These are phyloP conservation scores for Gliomastix tumulicola DNA, from an alignment of 2,329 filamentous ascomycete species.

Conservation along the genomic window DNA sequence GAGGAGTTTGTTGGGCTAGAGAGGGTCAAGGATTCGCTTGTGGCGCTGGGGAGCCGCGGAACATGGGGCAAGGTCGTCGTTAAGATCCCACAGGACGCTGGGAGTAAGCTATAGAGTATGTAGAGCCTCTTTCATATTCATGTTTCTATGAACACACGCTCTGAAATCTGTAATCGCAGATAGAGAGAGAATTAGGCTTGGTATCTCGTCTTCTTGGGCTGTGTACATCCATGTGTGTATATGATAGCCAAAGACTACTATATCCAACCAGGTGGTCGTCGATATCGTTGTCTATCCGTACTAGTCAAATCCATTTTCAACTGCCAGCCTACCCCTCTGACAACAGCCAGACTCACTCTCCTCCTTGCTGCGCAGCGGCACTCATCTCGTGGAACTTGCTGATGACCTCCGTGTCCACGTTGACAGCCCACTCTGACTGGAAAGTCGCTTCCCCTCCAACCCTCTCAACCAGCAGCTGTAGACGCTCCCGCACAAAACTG, in stretches of 20 bases:
- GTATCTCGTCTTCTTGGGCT: too few species aligned
- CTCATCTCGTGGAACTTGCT: constrained; percentile 44
- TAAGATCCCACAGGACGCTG: constrained; percentile 64
- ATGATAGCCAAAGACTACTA: too few species aligned
- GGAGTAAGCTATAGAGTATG: constrained; percentile 42
- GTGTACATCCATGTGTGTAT: too few species aligned
- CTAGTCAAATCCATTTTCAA: too few species aligned
- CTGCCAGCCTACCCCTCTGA: too few species aligned
- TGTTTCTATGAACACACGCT: constrained; percentile 1
- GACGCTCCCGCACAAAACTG: constrained; percentile 54
- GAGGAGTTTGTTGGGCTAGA: constrained; percentile 78
- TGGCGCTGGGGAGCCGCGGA: constrained; percentile 69
- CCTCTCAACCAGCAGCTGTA: constrained; percentile 50
- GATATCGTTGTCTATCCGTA: too few species aligned
- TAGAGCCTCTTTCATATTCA: constrained; percentile 3
- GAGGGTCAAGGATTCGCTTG: constrained; percentile 66
- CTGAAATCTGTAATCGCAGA: too few species aligned
- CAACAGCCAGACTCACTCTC: too few species aligned
- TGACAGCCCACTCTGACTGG: constrained; percentile 60
- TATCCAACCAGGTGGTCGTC: too few species aligned
- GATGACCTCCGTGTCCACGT: constrained; percentile 69
- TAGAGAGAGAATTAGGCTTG: too few species aligned
- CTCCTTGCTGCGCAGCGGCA: too few species aligned
- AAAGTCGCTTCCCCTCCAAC: constrained; percentile 62
- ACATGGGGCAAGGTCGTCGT: constrained; percentile 98